Percentiles rank a stretch among this genome's conserved stretches.
Conservation (phyloP, 495 filamentous ascomycete species). For the Lasiosphaeriaceae sp. region DNA sequence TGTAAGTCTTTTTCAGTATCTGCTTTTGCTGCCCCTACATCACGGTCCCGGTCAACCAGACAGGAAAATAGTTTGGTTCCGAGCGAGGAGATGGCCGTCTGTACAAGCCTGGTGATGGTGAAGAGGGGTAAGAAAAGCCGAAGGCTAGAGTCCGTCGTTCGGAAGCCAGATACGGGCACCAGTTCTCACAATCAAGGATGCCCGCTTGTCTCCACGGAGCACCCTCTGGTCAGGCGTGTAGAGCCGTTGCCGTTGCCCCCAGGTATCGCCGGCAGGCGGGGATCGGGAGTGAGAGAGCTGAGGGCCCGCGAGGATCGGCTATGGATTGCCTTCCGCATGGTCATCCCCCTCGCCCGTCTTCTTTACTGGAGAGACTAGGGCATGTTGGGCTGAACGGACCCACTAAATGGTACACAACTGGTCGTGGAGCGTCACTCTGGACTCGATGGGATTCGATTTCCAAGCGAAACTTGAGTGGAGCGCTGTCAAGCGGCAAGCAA, state of each 20-base stretch:
- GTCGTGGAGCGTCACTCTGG: background rate
- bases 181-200: background rate
- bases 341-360: background rate
- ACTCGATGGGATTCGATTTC: background rate
- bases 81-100: background rate
- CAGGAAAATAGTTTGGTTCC: background rate
- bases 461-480: background rate
- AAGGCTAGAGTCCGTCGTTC: background rate
- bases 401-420: background rate
- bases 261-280: background rate
- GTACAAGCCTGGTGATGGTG: background rate
- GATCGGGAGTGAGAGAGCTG: background rate
- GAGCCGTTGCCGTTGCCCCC: background rate
- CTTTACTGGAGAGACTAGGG: background rate
- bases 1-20: no score
- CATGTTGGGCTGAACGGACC: background rate
- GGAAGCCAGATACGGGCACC: slow-evolving; percentile 1
- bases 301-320: no score
- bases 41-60: background rate
- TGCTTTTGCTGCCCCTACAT: background rate
- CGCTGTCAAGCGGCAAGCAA: background rate
- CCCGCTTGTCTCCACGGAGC: background rate
- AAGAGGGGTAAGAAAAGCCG: slow-evolving; percentile 1
- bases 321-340: background rate
- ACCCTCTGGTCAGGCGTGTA: background rate